Percentiles rank a stretch among this genome's conserved stretches.
Conservation (phyloP, 306 rosid genomes). For the Senna siamea region DNA sequence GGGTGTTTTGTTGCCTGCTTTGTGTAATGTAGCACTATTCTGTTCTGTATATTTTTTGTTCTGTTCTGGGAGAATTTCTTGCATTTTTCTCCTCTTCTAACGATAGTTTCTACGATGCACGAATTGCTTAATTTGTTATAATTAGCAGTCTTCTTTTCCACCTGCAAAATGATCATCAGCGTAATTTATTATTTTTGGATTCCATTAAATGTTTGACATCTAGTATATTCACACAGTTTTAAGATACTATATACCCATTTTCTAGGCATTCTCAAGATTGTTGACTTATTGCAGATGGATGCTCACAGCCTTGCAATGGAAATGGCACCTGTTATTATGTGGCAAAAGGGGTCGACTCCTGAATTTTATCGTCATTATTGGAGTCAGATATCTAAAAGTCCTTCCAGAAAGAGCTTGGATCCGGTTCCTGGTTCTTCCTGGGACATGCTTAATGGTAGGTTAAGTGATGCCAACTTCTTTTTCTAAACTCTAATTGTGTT, state of each 20-base stretch:
- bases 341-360: conserved; percentile 71
- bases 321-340: conserved; percentile 87
- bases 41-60: background rate
- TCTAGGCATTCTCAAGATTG: conserved; percentile 38
- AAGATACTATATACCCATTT: background rate
- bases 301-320: conserved; percentile 84
- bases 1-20: background rate
- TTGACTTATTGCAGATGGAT: conserved; percentile 73
- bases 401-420: conserved; percentile 63
- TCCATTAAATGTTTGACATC: background rate
- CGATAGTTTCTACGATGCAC: conserved; percentile 2
- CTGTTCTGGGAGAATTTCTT: conserved; percentile 24
- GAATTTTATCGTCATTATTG: conserved; percentile 71
- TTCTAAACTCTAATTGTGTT: background rate
- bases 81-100: background rate
- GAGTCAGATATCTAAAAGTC: conserved; percentile 60
- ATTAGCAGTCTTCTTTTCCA: conserved; percentile 8
- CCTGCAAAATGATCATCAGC: conserved; percentile 25
- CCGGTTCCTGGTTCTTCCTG: conserved; percentile 58
- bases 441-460: conserved; percentile 88
- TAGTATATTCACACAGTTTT: conserved; percentile 5
- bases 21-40: too few species aligned
- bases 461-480: conserved; percentile 5
- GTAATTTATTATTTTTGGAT: conserved; percentile 28
- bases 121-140: conserved; percentile 25